A percentile compares a stretch with the other conserved stretches of the same genome.
These are phyloP conservation scores for Ophiostoma australiae DNA, from an alignment of 2,329 filamentous ascomycete species.

Conservation along the genomic window DNA sequence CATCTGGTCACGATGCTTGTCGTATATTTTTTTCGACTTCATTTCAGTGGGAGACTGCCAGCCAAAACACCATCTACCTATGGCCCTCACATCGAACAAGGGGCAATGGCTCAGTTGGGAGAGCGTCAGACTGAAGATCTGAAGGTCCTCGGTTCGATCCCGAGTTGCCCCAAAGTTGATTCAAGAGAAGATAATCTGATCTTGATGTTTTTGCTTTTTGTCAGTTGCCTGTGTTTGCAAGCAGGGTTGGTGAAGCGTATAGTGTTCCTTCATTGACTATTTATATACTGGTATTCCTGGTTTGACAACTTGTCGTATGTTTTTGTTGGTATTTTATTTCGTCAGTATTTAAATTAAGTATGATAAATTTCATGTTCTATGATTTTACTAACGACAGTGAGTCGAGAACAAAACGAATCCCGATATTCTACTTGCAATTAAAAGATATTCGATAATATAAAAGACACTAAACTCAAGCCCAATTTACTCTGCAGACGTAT, in stretches of 20 bases:
- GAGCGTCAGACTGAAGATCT: slow-evolving; percentile 25
- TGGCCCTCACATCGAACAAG: background rate
- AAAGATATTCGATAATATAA: no score
- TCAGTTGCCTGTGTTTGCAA: background rate
- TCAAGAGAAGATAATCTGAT: background rate
- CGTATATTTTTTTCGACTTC: background rate
- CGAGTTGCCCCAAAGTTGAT: slow-evolving; percentile 21
- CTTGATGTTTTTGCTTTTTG: slow-evolving; percentile 3
- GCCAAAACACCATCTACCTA: background rate
- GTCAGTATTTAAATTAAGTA: no score
- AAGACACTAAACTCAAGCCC: no score
- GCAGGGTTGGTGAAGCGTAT: background rate
- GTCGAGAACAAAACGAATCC: no score
- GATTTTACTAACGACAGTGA: no score
- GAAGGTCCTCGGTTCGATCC: slow-evolving; percentile 25
- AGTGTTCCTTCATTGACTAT: background rate
- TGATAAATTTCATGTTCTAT: no score
- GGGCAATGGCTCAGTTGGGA: slow-evolving; percentile 25
- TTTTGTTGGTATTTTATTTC: no score
- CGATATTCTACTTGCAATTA: no score
- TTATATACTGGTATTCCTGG: background rate
- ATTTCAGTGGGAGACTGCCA: background rate
- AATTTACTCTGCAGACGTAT: no score
- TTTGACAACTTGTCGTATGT: background rate
- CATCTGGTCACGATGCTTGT: background rate